A percentile compares a stretch with the other conserved stretches of the same genome.
Evolutionary conservation across 192 early-diverging fungal species (phyloP).

Genomic region (Hyaloraphidium curvatum): DNA sequence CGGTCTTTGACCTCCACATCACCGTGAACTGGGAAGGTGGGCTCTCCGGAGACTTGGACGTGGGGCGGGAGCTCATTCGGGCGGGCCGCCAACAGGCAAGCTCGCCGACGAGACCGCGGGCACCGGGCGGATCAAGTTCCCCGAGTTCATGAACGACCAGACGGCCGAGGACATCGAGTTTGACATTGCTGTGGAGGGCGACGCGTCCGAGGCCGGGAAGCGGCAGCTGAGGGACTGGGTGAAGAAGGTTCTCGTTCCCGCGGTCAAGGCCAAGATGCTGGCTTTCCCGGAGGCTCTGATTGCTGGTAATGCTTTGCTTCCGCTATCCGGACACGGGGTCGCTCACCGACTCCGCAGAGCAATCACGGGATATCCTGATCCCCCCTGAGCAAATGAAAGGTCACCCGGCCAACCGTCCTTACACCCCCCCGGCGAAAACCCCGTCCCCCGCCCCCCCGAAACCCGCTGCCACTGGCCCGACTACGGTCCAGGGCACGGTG

Average conservation of each 20-base stretch:
- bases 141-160: slow-evolving; percentile 82
- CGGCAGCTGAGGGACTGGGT: slow-evolving; percentile 46
- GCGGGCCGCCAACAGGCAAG: slow-evolving; percentile 15
- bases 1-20: slow-evolving; percentile 75
- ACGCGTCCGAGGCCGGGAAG: slow-evolving; percentile 24
- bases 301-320: too few species aligned
- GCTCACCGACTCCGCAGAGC: not conserved
- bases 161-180: slow-evolving; percentile 56
- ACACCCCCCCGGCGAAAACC: slow-evolving; percentile 7
- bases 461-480: slow-evolving; percentile 3
- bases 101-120: slow-evolving; percentile 35
- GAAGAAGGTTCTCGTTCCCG: slow-evolving; percentile 39
- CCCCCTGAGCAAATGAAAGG: not conserved
- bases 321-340: not conserved
- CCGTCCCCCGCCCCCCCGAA: slow-evolving; percentile 10
- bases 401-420: slow-evolving; percentile 1
- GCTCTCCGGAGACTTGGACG: not conserved
- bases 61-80: not conserved
- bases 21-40: slow-evolving; percentile 50
- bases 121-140: slow-evolving; percentile 59
- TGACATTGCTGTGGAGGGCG: slow-evolving; percentile 48
- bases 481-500: slow-evolving; percentile 13
- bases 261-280: slow-evolving; percentile 34
- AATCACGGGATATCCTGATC: not conserved
- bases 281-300: slow-evolving; percentile 53